These are phyloP conservation scores for Yamadazyma dushanensis DNA, from an alignment of 1,139 yeast genomes.

Conservation along the genomic window DNA sequence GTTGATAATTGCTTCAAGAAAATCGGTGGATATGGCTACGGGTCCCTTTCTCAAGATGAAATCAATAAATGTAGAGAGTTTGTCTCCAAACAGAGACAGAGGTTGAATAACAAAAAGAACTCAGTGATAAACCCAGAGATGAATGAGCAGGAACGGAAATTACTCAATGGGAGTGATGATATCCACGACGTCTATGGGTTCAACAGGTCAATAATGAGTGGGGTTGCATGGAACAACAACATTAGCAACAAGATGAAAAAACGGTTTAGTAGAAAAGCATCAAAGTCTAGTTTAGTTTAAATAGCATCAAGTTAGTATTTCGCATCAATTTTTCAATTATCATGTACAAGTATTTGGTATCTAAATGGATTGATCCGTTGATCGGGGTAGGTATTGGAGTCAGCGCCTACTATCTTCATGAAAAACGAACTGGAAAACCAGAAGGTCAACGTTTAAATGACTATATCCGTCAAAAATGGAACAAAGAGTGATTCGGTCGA, in stretches of 20 bases:
- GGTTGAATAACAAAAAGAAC: conserved; percentile 40
- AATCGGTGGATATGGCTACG: conserved; percentile 66
- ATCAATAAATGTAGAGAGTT: conserved; percentile 73
- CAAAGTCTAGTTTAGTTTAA: conserved; percentile 9
- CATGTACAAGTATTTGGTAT: conserved; percentile 36
- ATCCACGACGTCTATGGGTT: conserved; percentile 52
- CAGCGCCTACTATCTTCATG: conserved; percentile 60
- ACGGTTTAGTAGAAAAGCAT: conserved; percentile 30
- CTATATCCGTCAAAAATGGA: conserved; percentile 22
- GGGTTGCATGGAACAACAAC: conserved; percentile 57
- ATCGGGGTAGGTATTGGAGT: conserved; percentile 60
- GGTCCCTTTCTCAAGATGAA: conserved; percentile 78
- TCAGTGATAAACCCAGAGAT: conserved; percentile 32
- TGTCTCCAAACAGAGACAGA: conserved; percentile 62
- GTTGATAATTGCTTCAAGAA: conserved; percentile 76
- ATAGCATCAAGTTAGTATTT: too few species aligned
- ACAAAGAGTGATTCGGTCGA: not conserved
- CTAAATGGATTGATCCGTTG: conserved; percentile 53
- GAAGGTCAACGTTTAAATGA: conserved; percentile 60
- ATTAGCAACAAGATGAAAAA: conserved; percentile 52
- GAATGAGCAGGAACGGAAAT: conserved; percentile 42
- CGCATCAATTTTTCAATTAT: not conserved
- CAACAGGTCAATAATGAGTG: conserved; percentile 53
- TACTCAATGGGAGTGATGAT: conserved; percentile 32
- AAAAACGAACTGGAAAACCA: conserved; percentile 51